These are phyloP conservation scores for Brassica juncea DNA, from an alignment of 345 rosid species.

Conservation along the genomic window DNA sequence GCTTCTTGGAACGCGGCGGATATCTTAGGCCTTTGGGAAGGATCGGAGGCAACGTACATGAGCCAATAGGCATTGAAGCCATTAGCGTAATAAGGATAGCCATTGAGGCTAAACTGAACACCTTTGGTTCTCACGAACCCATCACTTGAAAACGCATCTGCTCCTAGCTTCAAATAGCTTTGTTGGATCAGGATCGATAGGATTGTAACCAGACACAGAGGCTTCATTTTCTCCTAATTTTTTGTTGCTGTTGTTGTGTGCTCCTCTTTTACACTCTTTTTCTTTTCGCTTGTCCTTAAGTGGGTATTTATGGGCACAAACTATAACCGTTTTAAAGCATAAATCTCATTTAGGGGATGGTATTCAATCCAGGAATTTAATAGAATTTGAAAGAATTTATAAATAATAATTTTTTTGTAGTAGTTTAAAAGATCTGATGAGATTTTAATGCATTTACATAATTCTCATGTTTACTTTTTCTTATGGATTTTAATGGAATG, in stretches of 20 bases:
- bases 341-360: neutral
- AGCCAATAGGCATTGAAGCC: conserved; percentile 98
- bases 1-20: conserved; percentile 71
- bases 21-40: conserved; percentile 63
- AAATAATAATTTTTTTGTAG: no score
- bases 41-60: conserved; percentile 77
- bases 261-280: conserved; percentile 13
- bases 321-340: conserved; percentile 20
- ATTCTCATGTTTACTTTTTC: no score
- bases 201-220: conserved; percentile 33
- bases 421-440: no score
- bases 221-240: conserved; percentile 45
- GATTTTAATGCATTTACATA: no score
- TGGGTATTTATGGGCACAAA: conserved; percentile 33
- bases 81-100: conserved; percentile 73
- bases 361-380: no score
- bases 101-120: conserved; percentile 62
- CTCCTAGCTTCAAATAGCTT: conserved; percentile 24
- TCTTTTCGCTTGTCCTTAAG: neutral
- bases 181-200: conserved; percentile 44
- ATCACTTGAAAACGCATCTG: conserved; percentile 51
- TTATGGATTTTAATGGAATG: no score
- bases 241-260: neutral
- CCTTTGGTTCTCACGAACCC: conserved; percentile 71
- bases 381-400: no score